phyloP scores from a whole-genome alignment of 208 protist genomes.

The Novymonas esmeraldas region DNA sequence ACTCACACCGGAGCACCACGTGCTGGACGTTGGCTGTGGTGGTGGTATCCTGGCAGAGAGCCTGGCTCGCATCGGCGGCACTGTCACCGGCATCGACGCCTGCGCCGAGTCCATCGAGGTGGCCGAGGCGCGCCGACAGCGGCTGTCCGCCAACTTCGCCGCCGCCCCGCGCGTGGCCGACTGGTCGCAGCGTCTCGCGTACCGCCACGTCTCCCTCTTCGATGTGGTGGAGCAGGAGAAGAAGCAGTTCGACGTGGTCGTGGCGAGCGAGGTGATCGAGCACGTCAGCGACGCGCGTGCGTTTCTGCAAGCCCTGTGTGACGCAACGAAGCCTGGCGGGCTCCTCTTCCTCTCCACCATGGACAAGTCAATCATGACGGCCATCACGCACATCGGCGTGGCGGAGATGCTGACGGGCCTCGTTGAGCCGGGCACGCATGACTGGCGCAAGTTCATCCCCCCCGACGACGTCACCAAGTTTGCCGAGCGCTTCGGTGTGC shows the following conservation, averaged over 20 bases:
- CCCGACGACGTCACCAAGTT: slow-evolving; percentile 73
- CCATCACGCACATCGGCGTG: slow-evolving; percentile 71
- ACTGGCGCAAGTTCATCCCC: slow-evolving; percentile 92
- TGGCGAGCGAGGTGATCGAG: slow-evolving; percentile 93
- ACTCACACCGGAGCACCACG: slow-evolving; percentile 19
- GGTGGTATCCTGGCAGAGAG: slow-evolving; percentile 91
- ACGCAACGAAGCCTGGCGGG: slow-evolving; percentile 86
- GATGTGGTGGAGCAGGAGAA: slow-evolving; percentile 39
- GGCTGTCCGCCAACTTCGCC: slow-evolving; percentile 11
- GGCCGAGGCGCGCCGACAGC: slow-evolving; percentile 39
- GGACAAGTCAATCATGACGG: slow-evolving; percentile 86
- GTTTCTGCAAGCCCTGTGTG: slow-evolving; percentile 83
- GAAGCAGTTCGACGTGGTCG: slow-evolving; percentile 75
- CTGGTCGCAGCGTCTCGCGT: slow-evolving; percentile 31
- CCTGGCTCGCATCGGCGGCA: slow-evolving; percentile 84
- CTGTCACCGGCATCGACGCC: slow-evolving; percentile 92
- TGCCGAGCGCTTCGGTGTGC: slow-evolving; percentile 47
- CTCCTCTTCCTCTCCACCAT: slow-evolving; percentile 93
- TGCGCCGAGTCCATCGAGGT: slow-evolving; percentile 84
- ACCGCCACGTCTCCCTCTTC: slow-evolving; percentile 49
- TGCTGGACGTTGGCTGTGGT: slow-evolving; percentile 94
- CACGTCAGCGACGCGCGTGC: slow-evolving; percentile 87
- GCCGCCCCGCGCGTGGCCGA: background rate
- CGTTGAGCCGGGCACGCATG: slow-evolving; percentile 89
- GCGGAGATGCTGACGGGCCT: slow-evolving; percentile 88